Conservation (phyloP, 2,329 filamentous ascomycete genomes). For the Lecanicillium sp. region DNA sequence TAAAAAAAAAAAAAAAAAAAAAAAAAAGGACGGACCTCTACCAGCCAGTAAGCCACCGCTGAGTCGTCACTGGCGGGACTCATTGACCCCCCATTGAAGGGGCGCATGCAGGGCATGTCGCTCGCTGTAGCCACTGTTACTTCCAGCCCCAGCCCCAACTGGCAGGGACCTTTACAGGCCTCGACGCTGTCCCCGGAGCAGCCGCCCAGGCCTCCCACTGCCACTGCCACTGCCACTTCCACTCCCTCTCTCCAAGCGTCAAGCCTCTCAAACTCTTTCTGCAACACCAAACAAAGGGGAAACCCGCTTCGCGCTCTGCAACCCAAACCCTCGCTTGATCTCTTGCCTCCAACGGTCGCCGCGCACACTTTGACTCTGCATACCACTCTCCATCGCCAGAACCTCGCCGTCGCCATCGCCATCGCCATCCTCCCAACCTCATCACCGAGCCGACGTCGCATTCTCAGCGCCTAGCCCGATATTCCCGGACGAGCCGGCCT, state of each 20-base stretch:
- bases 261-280: constrained; percentile 1
- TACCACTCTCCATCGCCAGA: neutral
- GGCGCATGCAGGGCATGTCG: too few relatives aligned
- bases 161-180: too few relatives aligned
- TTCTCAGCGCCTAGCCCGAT: too few relatives aligned
- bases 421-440: neutral
- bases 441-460: too few relatives aligned
- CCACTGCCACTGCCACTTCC: neutral
- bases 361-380: neutral
- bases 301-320: neutral
- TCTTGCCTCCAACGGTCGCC: neutral
- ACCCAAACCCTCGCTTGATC: constrained; percentile 1
- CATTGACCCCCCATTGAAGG: too few relatives aligned
- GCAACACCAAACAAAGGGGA: constrained; percentile 3
- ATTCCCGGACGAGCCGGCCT: neutral
- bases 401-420: neutral
- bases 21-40: too few relatives aligned
- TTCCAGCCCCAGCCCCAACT: too few relatives aligned
- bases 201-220: neutral
- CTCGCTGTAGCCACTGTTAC: too few relatives aligned
- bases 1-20: too few relatives aligned
- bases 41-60: too few relatives aligned
- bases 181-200: too few relatives aligned
- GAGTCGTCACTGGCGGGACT: too few relatives aligned
- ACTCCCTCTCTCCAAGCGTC: neutral